Base-by-base conservation (phyloP, 1,139 yeast genomes). In the Candida tetrigidarum region DNA sequence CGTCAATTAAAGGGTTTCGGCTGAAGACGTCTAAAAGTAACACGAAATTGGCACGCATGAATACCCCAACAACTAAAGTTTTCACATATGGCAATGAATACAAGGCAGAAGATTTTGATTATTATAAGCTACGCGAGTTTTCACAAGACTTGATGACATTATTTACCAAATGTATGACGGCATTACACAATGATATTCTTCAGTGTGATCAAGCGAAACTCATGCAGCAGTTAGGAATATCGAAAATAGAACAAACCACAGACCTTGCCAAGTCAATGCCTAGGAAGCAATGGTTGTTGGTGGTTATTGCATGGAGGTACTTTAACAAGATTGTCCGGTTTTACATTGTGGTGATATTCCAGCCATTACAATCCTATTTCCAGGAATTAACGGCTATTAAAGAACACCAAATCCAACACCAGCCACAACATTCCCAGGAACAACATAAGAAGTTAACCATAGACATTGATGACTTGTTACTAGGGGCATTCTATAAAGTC, bases 241-340 rank as follows among this genome's bases (percentile, higher is more conserved):
- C 29, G 9, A 22, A 39, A 35, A 11, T 36, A 42, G 16, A 37
- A 35, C 14, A 39, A 39, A 33, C 36, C 14, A 3, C 39, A 40
- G 20, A 18, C 45, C 16, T 42, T 42, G 15, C 48, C 48, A 3
- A 41, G 49, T 4, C 44, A 45, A 19, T 23, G 39, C 14, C 41
- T n/a, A 32, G 19, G 36, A 16, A 16, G 3, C 27, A 34, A 14
- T 34, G 37, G 37, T 14, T 34, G 14, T 27, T 28, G 14, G 16
- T n/a, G 30, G 18, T 39, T 3, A 49, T 48, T 4, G 57, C 58
- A 27, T 73, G 77, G 77, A 23, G 44, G 5, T 69, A 65, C 43
- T 73, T 72, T 52, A 65, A 69, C 44, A 52, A 53, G 23, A 62
- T 60, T 29, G 61, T 72, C 2, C 49, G 72, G 18, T 71, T 54